Base-by-base conservation (phyloP, 225 moss, liverwort and hornwort species). In the Neckera pumila region DNA sequence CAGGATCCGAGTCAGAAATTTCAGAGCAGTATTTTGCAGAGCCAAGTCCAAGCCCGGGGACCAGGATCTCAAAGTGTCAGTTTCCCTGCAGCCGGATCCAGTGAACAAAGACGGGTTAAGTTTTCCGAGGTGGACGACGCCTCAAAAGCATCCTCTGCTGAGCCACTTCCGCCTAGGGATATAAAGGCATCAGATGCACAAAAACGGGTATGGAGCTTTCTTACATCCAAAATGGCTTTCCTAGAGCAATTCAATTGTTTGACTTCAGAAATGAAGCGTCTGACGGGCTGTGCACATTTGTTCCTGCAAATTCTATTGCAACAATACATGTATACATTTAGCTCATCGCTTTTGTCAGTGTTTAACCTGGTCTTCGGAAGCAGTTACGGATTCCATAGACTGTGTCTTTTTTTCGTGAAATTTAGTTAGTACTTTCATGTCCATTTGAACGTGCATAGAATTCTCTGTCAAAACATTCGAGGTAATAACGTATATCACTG, bases 151-250 rank as follows among this genome's bases (percentile, higher is more conserved):
- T 85, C 84, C 79, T 43, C 85, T 85, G 6, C 76, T 76, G 79
- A 84, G 70, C 88, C 88, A 74, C 87, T 92, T 78, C 92, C 87
- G 17, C 85, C 88, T 22, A 87, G 43, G 31, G 57, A 83, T 83
- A 26, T 80, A 23, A 82, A 74, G 63, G 84, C 91, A 15, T 93
- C 93, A 31, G 82, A 86, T 84, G 86, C 89, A 86, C 92, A 90
- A 61, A 85, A 84, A 85, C 93, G 93, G 94, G 94, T 94, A 89
- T 79, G 85, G 66, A 84, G 53, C 33, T 63, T 63, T 80, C 80
- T 83, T 88, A 65, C 34, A 30, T 38, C 43, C 26, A 25, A 80
- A 83, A 89, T 83, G 70, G 4, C 42, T 85, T 49, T 65, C 59
- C 38, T 40, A 25, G 71, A 89, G 57, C 63, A 85, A 47, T 81